Conservation (phyloP, 2,329 filamentous ascomycete genomes). For the Tolypocladium tropicale region DNA sequence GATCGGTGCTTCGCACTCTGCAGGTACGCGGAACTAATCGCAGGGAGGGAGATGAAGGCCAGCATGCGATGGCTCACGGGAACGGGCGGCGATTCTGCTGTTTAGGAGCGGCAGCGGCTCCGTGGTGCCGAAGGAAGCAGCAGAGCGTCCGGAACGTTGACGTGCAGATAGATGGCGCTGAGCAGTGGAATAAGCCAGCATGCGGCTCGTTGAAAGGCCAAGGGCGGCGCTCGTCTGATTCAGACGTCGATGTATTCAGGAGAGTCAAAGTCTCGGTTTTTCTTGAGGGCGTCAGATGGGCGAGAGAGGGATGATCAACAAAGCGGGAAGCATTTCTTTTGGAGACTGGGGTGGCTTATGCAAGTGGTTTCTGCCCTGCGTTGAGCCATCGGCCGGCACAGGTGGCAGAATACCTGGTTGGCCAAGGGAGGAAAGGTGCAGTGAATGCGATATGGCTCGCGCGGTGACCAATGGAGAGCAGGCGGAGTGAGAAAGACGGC, state of each 20-base stretch:
- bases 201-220: constrained; percentile 2
- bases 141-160: constrained; percentile 4
- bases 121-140: background rate
- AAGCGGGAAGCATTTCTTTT: constrained; percentile 23
- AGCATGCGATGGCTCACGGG: constrained; percentile 3
- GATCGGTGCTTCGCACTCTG: constrained; percentile 6
- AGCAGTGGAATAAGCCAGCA: constrained; percentile 5
- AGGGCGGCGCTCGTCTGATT: constrained; percentile 12
- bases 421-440: constrained; percentile 4
- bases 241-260: constrained; percentile 13
- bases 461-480: background rate
- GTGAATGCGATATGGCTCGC: background rate
- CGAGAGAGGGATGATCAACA: constrained; percentile 15
- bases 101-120: background rate
- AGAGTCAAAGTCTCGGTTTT: constrained; percentile 18
- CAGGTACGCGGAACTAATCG: constrained; percentile 10
- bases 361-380: constrained; percentile 19
- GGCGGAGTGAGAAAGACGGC: background rate
- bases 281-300: constrained; percentile 11
- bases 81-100: background rate
- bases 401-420: constrained; percentile 1
- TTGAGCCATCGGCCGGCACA: constrained; percentile 10
- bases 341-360: constrained; percentile 18
- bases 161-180: constrained; percentile 8
- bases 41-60: constrained; percentile 13